phyloP scores from a whole-genome alignment of 2,329 filamentous ascomycete species.

The Aspergillus pseudoviridinutans region DNA sequence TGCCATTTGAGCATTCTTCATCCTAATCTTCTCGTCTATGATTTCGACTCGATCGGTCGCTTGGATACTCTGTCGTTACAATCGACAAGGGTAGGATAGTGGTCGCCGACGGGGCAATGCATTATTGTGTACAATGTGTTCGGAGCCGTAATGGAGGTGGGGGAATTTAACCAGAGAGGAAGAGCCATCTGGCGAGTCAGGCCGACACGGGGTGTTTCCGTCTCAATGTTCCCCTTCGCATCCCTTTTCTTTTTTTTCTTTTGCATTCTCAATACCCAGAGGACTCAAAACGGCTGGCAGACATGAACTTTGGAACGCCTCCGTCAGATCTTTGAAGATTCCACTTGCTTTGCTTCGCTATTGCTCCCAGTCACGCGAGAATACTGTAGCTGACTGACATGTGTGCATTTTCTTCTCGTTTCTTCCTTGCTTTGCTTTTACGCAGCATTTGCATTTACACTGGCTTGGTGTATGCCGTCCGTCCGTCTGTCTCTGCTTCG shows the following conservation, averaged over 20 bases:
- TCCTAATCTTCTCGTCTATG: conserved; percentile 22
- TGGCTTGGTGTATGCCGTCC: conserved; percentile 25
- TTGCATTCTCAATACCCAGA: conserved; percentile 25
- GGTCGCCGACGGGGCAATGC: background rate
- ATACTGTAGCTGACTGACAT: conserved; percentile 1
- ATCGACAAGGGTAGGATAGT: background rate
- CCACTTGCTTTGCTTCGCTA: conserved; percentile 1
- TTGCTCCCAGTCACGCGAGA: background rate
- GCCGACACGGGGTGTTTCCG: conserved; percentile 7
- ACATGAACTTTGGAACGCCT: background rate
- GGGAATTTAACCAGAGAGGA: conserved; percentile 5
- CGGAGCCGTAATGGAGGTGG: conserved; percentile 7
- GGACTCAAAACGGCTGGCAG: conserved; percentile 14
- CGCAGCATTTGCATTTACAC: conserved; percentile 15
- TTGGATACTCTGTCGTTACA: background rate
- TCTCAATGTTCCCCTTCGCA: conserved; percentile 3
- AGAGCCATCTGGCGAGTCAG: conserved; percentile 13
- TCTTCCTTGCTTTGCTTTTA: conserved; percentile 12
- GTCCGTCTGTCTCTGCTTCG: conserved; percentile 9
- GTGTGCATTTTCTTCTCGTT: conserved; percentile 7
- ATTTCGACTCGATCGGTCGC: conserved; percentile 15
- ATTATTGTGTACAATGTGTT: conserved; percentile 20
- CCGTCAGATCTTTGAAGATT: background rate
- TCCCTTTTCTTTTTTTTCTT: conserved; percentile 8
- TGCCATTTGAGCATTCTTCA: conserved; percentile 15